phyloP scores from a whole-genome alignment of 768 basidiomycete species.

The Hirschioporus abietinus region DNA sequence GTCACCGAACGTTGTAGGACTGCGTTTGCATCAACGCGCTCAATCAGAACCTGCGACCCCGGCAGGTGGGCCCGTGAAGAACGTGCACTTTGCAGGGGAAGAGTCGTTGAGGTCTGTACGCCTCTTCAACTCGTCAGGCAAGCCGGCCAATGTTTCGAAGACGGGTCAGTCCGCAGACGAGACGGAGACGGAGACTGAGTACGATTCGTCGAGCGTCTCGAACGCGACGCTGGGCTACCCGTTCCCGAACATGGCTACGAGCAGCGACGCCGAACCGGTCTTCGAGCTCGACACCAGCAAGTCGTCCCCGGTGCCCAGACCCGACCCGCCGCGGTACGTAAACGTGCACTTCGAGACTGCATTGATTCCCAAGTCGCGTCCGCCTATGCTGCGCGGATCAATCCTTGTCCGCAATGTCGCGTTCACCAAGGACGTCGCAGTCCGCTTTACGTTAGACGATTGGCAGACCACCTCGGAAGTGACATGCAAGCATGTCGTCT shows the following conservation, averaged over 20 bases:
- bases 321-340: constrained; percentile 20
- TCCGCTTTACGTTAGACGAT: constrained; percentile 88
- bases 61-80: constrained; percentile 47
- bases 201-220: constrained; percentile 19
- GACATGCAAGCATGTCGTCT: constrained; percentile 39
- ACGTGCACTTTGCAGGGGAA: constrained; percentile 81
- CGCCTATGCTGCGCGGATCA: constrained; percentile 57
- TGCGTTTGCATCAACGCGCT: constrained; percentile 30
- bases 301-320: constrained; percentile 29
- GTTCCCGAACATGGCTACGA: constrained; percentile 16
- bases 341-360: constrained; percentile 27
- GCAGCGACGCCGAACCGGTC: constrained; percentile 28
- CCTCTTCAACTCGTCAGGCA: constrained; percentile 61
- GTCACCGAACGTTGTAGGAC: constrained; percentile 39
- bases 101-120: constrained; percentile 57
- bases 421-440: constrained; percentile 79
- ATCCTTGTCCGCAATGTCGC: constrained; percentile 81
- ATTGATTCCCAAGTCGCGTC: constrained; percentile 27
- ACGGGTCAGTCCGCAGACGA: constrained; percentile 35
- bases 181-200: constrained; percentile 38
- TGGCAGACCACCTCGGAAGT: constrained; percentile 95
- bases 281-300: constrained; percentile 24
- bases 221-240: constrained; percentile 7
- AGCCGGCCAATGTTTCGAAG: constrained; percentile 57
- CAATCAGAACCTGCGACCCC: constrained; percentile 64